Percentiles rank a stretch among this genome's conserved stretches.
These are phyloP conservation scores for Beauveria scarabaeidicola DNA, from an alignment of 2,329 filamentous ascomycete species.

Conservation along the genomic window DNA sequence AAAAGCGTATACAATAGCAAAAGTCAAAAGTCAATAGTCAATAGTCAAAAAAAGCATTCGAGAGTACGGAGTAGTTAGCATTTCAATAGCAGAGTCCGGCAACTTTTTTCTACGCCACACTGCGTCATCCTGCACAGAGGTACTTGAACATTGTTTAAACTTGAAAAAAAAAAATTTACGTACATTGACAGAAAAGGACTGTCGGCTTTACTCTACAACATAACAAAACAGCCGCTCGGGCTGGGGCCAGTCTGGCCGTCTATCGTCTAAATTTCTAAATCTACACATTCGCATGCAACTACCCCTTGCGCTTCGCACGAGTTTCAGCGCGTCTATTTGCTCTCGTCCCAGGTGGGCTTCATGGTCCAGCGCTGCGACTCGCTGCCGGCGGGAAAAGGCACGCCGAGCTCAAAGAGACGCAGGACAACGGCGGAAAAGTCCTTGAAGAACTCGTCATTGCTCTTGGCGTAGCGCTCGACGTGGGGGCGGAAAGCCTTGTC, in stretches of 20 bases:
- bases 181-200: neutral
- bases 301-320: too few relatives aligned
- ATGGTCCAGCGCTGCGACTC: slow-evolving; percentile 52
- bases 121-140: neutral
- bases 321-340: slow-evolving; percentile 14
- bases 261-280: slow-evolving; percentile 8
- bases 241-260: slow-evolving; percentile 4
- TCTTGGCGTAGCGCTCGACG: slow-evolving; percentile 83
- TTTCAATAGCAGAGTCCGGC: too few relatives aligned
- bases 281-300: neutral
- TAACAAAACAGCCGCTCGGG: slow-evolving; percentile 2
- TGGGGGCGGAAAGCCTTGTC: slow-evolving; percentile 78
- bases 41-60: too few relatives aligned
- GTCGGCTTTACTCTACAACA: slow-evolving; percentile 1
- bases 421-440: slow-evolving; percentile 74
- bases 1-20: too few relatives aligned
- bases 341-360: slow-evolving; percentile 44
- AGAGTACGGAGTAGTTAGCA: too few relatives aligned
- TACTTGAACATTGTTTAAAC: too few relatives aligned
- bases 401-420: slow-evolving; percentile 88
- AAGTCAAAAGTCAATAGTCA: too few relatives aligned
- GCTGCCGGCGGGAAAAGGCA: slow-evolving; percentile 66
- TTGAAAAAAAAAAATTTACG: neutral
- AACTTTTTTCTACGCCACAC: neutral
- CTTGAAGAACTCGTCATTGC: slow-evolving; percentile 86